Evolutionary conservation across 2,329 filamentous ascomycete species (phyloP), one percentile per base, ranked within the genome.

Genomic region (Davidsoniella virescens): DNA sequence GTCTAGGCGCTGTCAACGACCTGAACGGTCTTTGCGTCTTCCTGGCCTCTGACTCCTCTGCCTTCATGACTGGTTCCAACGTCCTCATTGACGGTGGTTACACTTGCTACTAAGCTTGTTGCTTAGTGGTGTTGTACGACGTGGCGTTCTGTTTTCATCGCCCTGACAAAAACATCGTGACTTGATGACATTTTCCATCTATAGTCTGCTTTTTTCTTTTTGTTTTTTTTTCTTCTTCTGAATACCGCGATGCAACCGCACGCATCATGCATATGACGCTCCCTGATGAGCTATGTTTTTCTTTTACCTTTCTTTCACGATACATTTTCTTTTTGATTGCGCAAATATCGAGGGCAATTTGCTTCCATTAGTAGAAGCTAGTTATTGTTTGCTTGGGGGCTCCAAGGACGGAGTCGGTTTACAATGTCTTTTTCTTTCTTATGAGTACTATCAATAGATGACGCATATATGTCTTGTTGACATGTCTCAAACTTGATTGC

Each of bases 41-140:
- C 71, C 72, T 88, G 25, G 81, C 81, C 20, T 82, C 78, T 5
- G 82, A 87, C 60, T 74, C 82, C 7, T 82, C 76, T 39, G 68
- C 70, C 57, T 88, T 84, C 69, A 84, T 87, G 81, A 88, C 84
- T 36, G 84, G 84, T 48, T 72, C 75, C 61, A 83, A 87, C 68
- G 72, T 80, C 64, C 67, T 80, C 61, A 82, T 83, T 54, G 81
- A 85, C 59, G 80, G 79, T 59, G 79, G 79, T 45, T 82, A 82
- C 69, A 78, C 76, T 42, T 72, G 76, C 59, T 78, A 72, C 64
- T 76, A 69, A 67, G 59, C 54, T 37, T 16, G 16, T 20, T 25
- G 5, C 4, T 10, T 26, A 44, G 8, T 33, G 29, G 8, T 9
- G 20, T 17, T 5, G 47, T 43, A 33, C n/a, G 38, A 17, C 9